Evolutionary conservation across 768 basidiomycete species (phyloP), one percentile per base, ranked within the genome.

Genomic region (Phanerochaete carnosa): DNA sequence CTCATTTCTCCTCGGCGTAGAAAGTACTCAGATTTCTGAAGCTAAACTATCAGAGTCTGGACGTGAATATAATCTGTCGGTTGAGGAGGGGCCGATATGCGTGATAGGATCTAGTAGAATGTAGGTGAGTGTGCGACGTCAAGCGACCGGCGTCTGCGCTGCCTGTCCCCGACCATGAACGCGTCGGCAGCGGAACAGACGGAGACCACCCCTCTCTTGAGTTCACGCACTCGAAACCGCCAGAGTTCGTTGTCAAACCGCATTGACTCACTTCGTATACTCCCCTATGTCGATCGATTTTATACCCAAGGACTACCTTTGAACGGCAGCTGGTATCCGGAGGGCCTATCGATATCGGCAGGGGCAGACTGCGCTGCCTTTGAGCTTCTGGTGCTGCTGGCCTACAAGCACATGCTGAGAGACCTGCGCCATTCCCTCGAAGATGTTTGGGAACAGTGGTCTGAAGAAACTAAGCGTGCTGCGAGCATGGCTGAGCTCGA

Each of bases 391-490:
- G 65, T 68, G 1, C 61, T 72, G 8, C 59, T 72, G n/a, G 66
- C 68, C 39, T 54, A 67, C 12, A 61, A 66, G 60, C 23, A 45
- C 57, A 9, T 28, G 32, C 58, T 32, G 6, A 13, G 61, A 59
- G 33, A 51, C 51, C 45, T 16, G 26, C 45, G 43, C 23, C 19
- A 12, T 19, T 8, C n/a, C 1, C 51, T 57, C 2, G 43, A 55
- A 11, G 79, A 80, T 57, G 45, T 77, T 0, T 83, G 81, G 75
- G 76, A 79, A 15, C 67, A 68, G 45, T 84, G 80, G 81, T 68
- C 69, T 8, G 65, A 73, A 37, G 70, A 71, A 50, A 64, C 67
- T 33, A 58, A 65, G 23, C 65, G 57, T 47, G 60, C 63, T 13
- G 58, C 64, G 23, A 70, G 74, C 25, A 57, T 74, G 2, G 56